These are phyloP conservation scores for Poronia punctata DNA, from an alignment of 495 filamentous ascomycete species.

Conservation along the genomic window DNA sequence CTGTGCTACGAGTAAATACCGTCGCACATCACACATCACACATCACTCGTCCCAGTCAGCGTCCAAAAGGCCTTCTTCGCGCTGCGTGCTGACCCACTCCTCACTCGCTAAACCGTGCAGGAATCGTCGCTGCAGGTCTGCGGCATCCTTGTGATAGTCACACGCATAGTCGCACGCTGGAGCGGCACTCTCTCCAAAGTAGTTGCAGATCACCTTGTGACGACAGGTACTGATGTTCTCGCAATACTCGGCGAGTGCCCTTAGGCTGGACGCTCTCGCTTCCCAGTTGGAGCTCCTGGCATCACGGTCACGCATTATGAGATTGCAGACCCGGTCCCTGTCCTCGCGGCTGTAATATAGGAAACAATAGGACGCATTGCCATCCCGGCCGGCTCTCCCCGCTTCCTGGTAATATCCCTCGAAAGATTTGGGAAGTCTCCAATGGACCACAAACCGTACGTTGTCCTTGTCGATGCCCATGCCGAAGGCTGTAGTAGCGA, in stretches of 20 bases:
- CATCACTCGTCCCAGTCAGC: constrained; percentile 34
- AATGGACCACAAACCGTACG: constrained; percentile 90
- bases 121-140: constrained; percentile 57
- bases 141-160: constrained; percentile 77
- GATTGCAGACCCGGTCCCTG: constrained; percentile 61
- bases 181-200: constrained; percentile 65
- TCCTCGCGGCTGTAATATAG: constrained; percentile 85
- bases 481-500: constrained; percentile 91
- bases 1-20: neutral
- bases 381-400: constrained; percentile 83
- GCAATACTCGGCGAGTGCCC: constrained; percentile 68
- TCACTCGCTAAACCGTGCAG: constrained; percentile 55
- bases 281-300: constrained; percentile 23
- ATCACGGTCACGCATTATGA: constrained; percentile 38
- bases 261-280: constrained; percentile 40
- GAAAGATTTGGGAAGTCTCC: constrained; percentile 85
- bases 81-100: constrained; percentile 68
- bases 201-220: constrained; percentile 67
- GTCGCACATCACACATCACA: neutral
- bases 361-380: constrained; percentile 76
- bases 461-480: constrained; percentile 97
- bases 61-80: constrained; percentile 50
- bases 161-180: constrained; percentile 77
- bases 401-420: constrained; percentile 96
- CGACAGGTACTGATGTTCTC: constrained; percentile 67